Evolutionary conservation across 2,329 filamentous ascomycete genomes (phyloP), one percentile per base, ranked within the genome.

Genomic region (Purpureocillium takamizusanense): DNA sequence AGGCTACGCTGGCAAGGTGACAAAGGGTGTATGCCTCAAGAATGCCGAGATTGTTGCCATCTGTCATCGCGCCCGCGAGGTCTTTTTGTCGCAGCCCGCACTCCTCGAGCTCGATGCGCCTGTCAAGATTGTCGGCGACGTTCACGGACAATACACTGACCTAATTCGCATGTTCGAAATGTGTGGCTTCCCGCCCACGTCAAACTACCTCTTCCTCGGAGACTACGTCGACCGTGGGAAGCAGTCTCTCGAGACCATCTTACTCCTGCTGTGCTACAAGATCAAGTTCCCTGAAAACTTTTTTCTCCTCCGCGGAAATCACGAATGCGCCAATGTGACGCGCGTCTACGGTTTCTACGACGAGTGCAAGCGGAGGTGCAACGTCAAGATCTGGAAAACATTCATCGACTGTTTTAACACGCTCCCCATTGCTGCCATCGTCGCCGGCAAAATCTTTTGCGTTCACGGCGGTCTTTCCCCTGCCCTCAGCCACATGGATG

Each of bases 151-250:
- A 62, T 97, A 95, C 60, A 94, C 88, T 10, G 90, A 97, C 61
- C 68, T 97, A 37, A 94, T 97, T 53, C 81, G 90, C 46, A 86
- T 97, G 76, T 97, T 97, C 55, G 90, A 97, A 61, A 95, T 95
- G 89, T 95, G 90, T 57, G 90, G 90, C 5, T 97, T 95, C 55
- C 90, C 90, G 7, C 90, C 90, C 2, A 83, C 77, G 45, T 78
- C 88, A 30, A 97, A 97, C 66, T 97, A 87, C 56, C 74, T 97
- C 36, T 97, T 95, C 63, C 70, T 97, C 4, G 90, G 90, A 37
- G 90, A 97, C 60, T 97, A 97, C 57, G 90, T 97, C 54, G 90
- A 97, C 60, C 81, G 90, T 39, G 90, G 90, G 51, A 97, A 97
- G 69, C 88, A 95, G 61, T 94, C 86, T 31, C 70, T 97, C 43